Evolutionary conservation across 768 basidiomycete species (phyloP).

Genomic region (Tricholoma furcatifolium): DNA sequence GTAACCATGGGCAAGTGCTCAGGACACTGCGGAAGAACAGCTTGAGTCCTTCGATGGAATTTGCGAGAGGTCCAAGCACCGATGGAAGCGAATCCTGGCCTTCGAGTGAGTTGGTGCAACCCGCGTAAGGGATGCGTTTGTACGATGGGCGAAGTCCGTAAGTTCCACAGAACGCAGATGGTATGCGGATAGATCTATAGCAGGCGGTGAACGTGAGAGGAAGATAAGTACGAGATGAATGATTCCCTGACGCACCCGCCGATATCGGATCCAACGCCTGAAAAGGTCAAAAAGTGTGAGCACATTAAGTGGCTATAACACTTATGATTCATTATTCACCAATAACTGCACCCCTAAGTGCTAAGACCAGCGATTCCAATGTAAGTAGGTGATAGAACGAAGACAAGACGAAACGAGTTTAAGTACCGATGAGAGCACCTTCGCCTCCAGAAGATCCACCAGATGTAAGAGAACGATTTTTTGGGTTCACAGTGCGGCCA

Average conservation of each 20-base stretch:
- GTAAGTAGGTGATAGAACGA: neutral
- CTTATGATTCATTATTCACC: conserved; percentile 25
- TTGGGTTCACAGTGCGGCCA: conserved; percentile 76
- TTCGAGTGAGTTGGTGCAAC: conserved; percentile 60
- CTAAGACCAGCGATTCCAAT: conserved; percentile 17
- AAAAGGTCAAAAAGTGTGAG: neutral
- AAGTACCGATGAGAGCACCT: conserved; percentile 65
- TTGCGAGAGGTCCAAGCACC: conserved; percentile 72
- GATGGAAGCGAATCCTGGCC: conserved; percentile 73
- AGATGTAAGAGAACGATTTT: conserved; percentile 65
- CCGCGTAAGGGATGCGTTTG: conserved; percentile 68
- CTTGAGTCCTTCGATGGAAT: conserved; percentile 59
- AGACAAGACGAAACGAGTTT: neutral
- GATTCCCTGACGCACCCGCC: neutral
- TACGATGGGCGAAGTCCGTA: conserved; percentile 74
- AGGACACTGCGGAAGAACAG: conserved; percentile 65
- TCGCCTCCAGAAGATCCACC: conserved; percentile 90
- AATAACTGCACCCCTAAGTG: conserved; percentile 43
- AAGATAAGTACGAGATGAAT: neutral
- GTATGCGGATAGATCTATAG: conserved; percentile 70
- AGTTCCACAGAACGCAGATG: conserved; percentile 62
- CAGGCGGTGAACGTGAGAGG: neutral
- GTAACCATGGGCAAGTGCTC: conserved; percentile 59
- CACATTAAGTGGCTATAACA: neutral
- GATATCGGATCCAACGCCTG: neutral